These are phyloP conservation scores for Lentinus tigrinus DNA, from an alignment of 768 basidiomycete species.

Conservation along the genomic window DNA sequence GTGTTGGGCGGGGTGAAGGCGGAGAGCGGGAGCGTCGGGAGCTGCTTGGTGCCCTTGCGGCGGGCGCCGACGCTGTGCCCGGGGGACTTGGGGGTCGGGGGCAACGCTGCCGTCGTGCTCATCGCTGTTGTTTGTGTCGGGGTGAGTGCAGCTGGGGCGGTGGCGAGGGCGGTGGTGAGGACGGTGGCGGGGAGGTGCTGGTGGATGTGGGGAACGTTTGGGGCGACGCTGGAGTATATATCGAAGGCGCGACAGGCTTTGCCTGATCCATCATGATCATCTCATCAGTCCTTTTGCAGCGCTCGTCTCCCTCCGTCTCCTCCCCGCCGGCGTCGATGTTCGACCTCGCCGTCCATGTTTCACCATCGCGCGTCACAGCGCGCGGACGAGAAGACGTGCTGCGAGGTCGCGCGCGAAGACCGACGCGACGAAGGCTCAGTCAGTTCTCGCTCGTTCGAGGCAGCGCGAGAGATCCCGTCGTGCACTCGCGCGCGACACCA, in stretches of 20 bases:
- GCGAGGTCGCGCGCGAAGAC: background rate
- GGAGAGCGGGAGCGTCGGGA: constrained; percentile 72
- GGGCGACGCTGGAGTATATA: constrained; percentile 1
- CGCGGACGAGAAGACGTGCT: background rate
- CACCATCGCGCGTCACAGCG: background rate
- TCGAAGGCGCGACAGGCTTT: background rate
- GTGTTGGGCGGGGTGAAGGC: constrained; percentile 74
- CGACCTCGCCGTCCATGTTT: background rate
- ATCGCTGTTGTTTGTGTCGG: background rate
- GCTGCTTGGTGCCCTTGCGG: constrained; percentile 62
- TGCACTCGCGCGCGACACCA: background rate
- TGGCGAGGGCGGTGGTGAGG: too few species aligned
- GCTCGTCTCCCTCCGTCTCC: background rate
- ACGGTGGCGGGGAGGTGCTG: background rate
- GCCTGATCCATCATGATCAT: constrained; percentile 17
- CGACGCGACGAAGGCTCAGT: background rate
- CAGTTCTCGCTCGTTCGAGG: background rate
- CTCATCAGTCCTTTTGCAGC: constrained; percentile 11
- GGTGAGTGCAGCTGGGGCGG: too few species aligned
- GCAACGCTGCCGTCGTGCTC: constrained; percentile 8
- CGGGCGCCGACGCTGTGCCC: constrained; percentile 39
- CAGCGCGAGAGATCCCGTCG: background rate
- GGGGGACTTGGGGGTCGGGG: constrained; percentile 36
- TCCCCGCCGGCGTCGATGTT: background rate
- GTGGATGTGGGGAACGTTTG: background rate